Evolutionary conservation across 176 grass and related monocot genomes (phyloP).

Genomic region (Miscanthus lutarioriparius): DNA sequence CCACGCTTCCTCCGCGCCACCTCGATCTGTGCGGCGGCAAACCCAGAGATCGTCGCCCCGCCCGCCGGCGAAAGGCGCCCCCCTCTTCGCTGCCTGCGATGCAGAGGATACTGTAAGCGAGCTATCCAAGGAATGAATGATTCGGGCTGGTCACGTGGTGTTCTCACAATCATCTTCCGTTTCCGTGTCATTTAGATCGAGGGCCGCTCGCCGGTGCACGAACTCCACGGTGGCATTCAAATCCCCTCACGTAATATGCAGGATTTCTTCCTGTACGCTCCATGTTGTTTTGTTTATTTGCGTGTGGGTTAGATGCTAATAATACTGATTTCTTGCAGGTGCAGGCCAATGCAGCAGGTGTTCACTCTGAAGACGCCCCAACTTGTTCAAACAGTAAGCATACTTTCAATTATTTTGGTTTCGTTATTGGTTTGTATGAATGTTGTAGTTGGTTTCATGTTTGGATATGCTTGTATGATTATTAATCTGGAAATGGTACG

Average conservation of each 20-base stretch:
- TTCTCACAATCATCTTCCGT: slow-evolving; percentile 2
- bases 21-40: neutral
- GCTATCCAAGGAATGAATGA: neutral
- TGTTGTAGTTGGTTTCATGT: neutral
- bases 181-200: slow-evolving; percentile 45
- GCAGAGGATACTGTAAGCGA: slow-evolving; percentile 54
- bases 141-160: slow-evolving; percentile 10
- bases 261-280: neutral
- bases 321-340: slow-evolving; percentile 12
- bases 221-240: slow-evolving; percentile 26
- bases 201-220: slow-evolving; percentile 40
- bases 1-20: neutral
- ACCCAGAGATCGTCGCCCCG: neutral
- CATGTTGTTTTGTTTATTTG: neutral
- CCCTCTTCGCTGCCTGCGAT: slow-evolving; percentile 13
- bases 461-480: neutral
- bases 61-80: neutral
- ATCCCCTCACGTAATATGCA: slow-evolving; percentile 29
- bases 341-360: slow-evolving; percentile 37
- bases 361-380: slow-evolving; percentile 34
- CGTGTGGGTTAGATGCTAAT: neutral
- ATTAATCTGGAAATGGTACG: neutral
- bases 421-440: neutral
- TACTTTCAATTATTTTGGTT: neutral
- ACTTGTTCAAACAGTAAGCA: slow-evolving; percentile 44